phyloP scores from a whole-genome alignment of 768 basidiomycete species.

The Calocybe gangraenosa region DNA sequence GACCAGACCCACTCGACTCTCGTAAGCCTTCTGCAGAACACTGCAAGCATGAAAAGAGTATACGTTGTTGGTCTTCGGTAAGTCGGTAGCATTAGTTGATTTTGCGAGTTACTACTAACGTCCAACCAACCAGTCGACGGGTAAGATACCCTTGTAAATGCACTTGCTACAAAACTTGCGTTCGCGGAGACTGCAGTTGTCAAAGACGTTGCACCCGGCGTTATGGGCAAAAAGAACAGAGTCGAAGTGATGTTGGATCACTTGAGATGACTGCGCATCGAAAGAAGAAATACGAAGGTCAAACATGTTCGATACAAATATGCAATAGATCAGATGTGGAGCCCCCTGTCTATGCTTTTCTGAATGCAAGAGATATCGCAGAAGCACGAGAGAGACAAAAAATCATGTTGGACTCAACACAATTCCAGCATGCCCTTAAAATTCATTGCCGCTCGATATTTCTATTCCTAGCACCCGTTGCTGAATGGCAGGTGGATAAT shows the following conservation, averaged over 20 bases:
- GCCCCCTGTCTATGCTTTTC: constrained; percentile 56
- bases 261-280: constrained; percentile 53
- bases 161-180: constrained; percentile 38
- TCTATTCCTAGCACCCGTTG: constrained; percentile 27
- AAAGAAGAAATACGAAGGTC: constrained; percentile 32
- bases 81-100: background rate
- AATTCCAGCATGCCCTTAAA: constrained; percentile 38
- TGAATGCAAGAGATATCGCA: constrained; percentile 35
- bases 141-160: constrained; percentile 64
- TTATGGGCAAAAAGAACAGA: constrained; percentile 54
- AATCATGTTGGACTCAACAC: constrained; percentile 28
- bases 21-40: background rate
- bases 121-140: constrained; percentile 44
- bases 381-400: constrained; percentile 32
- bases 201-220: constrained; percentile 55
- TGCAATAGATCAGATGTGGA: constrained; percentile 67
- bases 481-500: constrained; percentile 60
- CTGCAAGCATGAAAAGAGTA: no score
- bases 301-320: constrained; percentile 31
- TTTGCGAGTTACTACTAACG: background rate
- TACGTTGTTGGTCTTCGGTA: no score
- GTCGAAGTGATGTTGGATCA: constrained; percentile 42
- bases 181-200: constrained; percentile 39
- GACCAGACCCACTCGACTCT: background rate
- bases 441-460: constrained; percentile 45